A percentile compares a stretch with the other conserved stretches of the same genome.
Evolutionary conservation across 371 early-diverging fungal species (phyloP).

Genomic region (Vairimorpha ceranae): DNA sequence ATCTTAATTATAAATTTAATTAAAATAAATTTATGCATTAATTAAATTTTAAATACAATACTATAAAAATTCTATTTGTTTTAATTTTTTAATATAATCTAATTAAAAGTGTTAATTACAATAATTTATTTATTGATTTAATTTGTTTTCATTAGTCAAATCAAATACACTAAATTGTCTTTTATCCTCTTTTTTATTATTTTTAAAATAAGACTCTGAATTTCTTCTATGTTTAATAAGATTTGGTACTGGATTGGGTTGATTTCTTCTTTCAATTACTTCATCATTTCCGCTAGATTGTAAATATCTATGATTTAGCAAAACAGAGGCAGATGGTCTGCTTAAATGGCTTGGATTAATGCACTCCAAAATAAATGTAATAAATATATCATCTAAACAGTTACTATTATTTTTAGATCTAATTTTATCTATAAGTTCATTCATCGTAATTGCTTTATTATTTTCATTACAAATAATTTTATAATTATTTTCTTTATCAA

Average conservation of each 20-base stretch:
- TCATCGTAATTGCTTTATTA: conserved; percentile 6
- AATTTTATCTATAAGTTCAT: conserved; percentile 30
- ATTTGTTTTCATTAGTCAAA: conserved; percentile 35
- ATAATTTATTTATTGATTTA: no score
- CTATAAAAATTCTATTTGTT: no score
- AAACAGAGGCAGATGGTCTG: conserved; percentile 9
- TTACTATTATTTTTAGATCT: neutral
- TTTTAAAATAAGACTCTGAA: conserved; percentile 3
- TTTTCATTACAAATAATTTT: neutral
- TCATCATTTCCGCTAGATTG: neutral
- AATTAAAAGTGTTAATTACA: no score
- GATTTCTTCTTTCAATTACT: neutral
- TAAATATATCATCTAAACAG: conserved; percentile 17
- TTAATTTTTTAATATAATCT: no score
- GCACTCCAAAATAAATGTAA: conserved; percentile 16
- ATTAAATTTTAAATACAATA: no score
- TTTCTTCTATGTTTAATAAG: conserved; percentile 4
- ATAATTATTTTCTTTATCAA: conserved; percentile 49
- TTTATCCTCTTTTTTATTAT: neutral
- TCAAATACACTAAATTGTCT: conserved; percentile 34
- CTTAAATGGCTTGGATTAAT: conserved; percentile 39
- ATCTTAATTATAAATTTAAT: no score
- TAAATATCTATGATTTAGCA: conserved; percentile 26
- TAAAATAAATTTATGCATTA: no score
- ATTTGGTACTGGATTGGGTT: neutral